Evolutionary conservation across 345 rosid species (phyloP).

Genomic region (Eucalyptus dawsonii): DNA sequence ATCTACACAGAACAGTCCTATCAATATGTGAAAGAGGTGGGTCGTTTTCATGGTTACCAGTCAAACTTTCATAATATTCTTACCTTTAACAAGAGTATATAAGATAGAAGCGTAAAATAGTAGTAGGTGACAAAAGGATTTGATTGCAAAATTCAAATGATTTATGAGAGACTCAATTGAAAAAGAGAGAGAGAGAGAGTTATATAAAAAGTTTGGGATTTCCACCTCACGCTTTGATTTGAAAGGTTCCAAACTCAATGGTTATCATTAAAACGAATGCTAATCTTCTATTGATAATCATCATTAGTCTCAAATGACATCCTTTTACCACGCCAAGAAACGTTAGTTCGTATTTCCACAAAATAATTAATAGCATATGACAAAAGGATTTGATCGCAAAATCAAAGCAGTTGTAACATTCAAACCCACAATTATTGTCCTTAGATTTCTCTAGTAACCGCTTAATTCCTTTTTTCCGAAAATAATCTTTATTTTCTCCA

Average conservation of each 20-base stretch:
- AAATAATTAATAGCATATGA: neutral
- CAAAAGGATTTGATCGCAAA: neutral
- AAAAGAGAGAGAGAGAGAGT: neutral
- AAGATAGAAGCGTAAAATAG: neutral
- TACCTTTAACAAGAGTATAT: neutral
- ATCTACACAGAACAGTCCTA: rapidly evolving
- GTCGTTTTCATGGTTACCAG: neutral
- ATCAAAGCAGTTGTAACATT: neutral
- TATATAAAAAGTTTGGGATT: neutral
- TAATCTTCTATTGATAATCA: neutral
- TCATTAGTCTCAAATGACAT: neutral
- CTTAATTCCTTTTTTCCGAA: neutral
- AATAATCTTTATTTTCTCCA: neutral
- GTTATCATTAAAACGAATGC: neutral
- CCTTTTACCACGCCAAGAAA: neutral
- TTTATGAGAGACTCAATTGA: neutral
- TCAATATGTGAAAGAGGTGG: neutral
- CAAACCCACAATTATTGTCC: neutral
- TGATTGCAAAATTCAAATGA: neutral
- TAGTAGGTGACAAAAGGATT: neutral
- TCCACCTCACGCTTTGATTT: neutral
- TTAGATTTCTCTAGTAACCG: neutral
- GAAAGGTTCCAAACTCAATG: neutral
- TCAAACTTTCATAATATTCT: neutral
- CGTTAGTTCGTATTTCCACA: neutral